Evolutionary conservation across 441 rosid species (phyloP).

Genomic region (Pelargonium citronellum): DNA sequence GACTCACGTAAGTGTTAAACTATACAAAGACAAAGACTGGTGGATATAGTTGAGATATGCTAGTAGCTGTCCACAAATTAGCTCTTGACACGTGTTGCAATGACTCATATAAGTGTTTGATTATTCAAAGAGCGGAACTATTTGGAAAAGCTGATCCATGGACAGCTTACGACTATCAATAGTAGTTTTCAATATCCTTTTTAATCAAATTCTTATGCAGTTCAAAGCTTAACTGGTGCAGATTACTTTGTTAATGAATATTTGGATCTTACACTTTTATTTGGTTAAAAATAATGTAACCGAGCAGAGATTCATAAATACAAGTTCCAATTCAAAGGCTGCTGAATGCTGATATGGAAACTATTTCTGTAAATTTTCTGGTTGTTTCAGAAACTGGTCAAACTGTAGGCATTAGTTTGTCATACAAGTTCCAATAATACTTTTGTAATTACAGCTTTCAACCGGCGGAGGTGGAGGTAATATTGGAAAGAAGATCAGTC

Average conservation of each 20-base stretch:
- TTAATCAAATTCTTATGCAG: not conserved
- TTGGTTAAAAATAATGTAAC: not conserved
- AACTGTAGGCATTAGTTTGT: not conserved
- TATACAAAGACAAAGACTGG: not conserved
- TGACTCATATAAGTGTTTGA: not conserved
- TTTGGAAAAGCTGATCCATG: slow-evolving; percentile 1
- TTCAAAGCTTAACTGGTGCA: too few species aligned
- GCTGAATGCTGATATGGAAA: not conserved
- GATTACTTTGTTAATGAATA: too few species aligned
- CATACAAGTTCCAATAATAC: too few species aligned
- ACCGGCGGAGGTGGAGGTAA: slow-evolving; percentile 91
- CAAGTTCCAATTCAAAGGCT: not conserved
- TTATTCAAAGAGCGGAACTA: not conserved
- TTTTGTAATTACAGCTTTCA: slow-evolving; percentile 52
- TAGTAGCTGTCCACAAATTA: not conserved
- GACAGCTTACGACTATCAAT: not conserved
- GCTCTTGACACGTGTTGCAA: not conserved
- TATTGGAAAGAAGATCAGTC: slow-evolving; percentile 72
- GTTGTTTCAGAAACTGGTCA: not conserved
- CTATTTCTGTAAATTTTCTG: not conserved
- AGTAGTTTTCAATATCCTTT: not conserved
- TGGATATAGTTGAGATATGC: not conserved
- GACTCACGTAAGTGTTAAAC: too few species aligned
- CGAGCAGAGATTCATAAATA: not conserved
- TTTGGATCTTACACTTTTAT: not conserved